Conservation (phyloP, 805 yeast species). For the Starmerella cellae region DNA sequence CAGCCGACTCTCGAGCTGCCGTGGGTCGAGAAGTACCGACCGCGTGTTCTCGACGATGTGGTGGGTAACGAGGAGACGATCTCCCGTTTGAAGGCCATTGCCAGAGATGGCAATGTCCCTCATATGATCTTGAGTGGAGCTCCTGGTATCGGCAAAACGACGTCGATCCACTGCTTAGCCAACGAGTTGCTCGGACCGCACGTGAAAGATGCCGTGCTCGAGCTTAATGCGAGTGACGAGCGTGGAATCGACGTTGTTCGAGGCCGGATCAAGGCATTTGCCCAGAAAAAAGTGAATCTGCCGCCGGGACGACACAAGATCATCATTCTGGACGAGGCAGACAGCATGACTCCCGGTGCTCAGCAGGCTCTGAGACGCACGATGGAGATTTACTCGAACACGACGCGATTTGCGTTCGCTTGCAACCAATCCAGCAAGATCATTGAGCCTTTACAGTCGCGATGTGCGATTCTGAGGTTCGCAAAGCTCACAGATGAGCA, state of each 20-base stretch:
- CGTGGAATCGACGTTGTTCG: slow-evolving; percentile 96
- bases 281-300: slow-evolving; percentile 78
- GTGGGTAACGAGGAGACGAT: slow-evolving; percentile 91
- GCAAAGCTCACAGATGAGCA: slow-evolving; percentile 72
- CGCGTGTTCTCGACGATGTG: slow-evolving; percentile 60
- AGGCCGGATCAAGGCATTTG: slow-evolving; percentile 86
- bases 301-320: slow-evolving; percentile 89
- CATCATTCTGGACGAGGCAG: slow-evolving; percentile 88
- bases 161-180: slow-evolving; percentile 83
- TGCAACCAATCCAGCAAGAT: slow-evolving; percentile 90
- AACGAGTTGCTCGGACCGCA: slow-evolving; percentile 58
- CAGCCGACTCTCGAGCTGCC: slow-evolving; percentile 15
- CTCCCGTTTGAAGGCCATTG: slow-evolving; percentile 69
- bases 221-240: slow-evolving; percentile 91
- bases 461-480: slow-evolving; percentile 89
- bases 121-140: slow-evolving; percentile 85
- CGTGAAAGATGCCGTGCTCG: slow-evolving; percentile 72
- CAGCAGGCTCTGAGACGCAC: slow-evolving; percentile 90
- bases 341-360: slow-evolving; percentile 93
- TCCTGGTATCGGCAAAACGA: slow-evolving; percentile 97
- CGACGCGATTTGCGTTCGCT: slow-evolving; percentile 97
- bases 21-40: slow-evolving; percentile 94
- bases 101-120: slow-evolving; percentile 90
- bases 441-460: slow-evolving; percentile 89
- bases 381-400: slow-evolving; percentile 88